Conservation (phyloP, 2,329 filamentous ascomycete genomes). For the Hymenoscyphus scutula region DNA sequence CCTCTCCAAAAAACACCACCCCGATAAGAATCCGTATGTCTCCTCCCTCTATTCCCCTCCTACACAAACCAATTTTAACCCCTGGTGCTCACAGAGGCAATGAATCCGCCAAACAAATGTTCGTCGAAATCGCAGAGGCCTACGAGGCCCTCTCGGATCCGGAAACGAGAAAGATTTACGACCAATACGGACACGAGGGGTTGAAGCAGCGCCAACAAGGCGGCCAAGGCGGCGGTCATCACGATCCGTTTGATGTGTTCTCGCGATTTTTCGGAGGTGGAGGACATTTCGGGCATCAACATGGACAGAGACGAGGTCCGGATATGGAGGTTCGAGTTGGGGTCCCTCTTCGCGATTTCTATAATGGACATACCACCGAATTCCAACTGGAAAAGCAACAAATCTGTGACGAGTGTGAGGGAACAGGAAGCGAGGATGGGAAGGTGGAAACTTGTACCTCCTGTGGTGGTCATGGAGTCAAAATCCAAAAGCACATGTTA, state of each 20-base stretch:
- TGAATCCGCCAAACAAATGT: conserved; percentile 78
- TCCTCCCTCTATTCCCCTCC: conserved; percentile 6
- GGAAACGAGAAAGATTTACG: conserved; percentile 84
- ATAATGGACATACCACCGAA: conserved; percentile 81
- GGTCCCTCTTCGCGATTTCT: conserved; percentile 84
- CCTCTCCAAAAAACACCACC: conserved; percentile 93
- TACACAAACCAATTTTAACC: too few species aligned
- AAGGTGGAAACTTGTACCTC: conserved; percentile 74
- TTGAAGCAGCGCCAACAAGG: conserved; percentile 79
- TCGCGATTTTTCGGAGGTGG: conserved; percentile 93
- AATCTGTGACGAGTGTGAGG: conserved; percentile 89
- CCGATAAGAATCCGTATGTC: conserved; percentile 93
- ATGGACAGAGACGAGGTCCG: conserved; percentile 74
- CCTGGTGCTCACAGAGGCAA: conserved; percentile 77
- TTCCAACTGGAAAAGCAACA: conserved; percentile 93
- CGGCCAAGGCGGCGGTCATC: conserved; percentile 57
- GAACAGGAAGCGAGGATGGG: conserved; percentile 79
- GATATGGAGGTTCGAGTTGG: conserved; percentile 84
- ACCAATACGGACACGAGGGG: conserved; percentile 89
- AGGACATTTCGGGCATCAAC: conserved; percentile 62
- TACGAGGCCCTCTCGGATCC: conserved; percentile 86
- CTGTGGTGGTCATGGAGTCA: conserved; percentile 79
- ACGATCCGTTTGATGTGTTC: conserved; percentile 96
- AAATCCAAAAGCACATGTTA: conserved; percentile 86
- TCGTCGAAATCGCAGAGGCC: conserved; percentile 90